Evolutionary conservation across 1,139 yeast genomes (phyloP).

Genomic region (Magnusiomyces ingens): DNA sequence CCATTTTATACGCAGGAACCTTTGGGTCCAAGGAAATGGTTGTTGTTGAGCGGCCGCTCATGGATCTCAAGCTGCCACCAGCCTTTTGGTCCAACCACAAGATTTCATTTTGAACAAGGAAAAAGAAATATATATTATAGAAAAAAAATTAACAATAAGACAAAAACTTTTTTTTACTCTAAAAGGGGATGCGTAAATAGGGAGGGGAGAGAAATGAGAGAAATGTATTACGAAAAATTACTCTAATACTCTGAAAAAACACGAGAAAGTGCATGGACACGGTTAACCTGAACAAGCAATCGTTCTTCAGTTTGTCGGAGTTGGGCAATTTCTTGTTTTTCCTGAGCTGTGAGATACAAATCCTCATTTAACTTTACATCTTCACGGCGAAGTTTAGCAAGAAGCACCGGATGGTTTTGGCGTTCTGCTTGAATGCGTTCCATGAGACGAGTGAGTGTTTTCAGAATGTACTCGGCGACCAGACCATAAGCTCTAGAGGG

Average conservation of each 20-base stretch:
- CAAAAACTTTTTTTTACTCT: not conserved
- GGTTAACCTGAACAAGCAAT: conserved; percentile 29
- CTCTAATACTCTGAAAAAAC: conserved; percentile 36
- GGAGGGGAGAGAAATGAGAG: not conserved
- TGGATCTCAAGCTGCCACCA: conserved; percentile 55
- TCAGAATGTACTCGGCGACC: conserved; percentile 50
- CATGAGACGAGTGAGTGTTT: conserved; percentile 62
- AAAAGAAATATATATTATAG: not conserved
- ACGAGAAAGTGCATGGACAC: conserved; percentile 34
- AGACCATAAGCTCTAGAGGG: conserved; percentile 45
- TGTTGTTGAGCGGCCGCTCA: conserved; percentile 71
- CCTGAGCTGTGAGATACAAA: conserved; percentile 66
- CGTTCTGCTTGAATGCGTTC: conserved; percentile 52
- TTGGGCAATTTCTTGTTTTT: conserved; percentile 59
- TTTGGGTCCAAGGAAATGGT: conserved; percentile 56
- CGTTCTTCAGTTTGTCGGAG: conserved; percentile 36
- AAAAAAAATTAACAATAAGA: not conserved
- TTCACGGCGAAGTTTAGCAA: conserved; percentile 77
- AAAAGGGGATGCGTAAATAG: not conserved
- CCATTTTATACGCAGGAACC: conserved; percentile 56
- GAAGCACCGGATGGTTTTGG: conserved; percentile 54
- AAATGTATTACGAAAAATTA: not conserved
- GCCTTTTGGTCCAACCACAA: conserved; percentile 69
- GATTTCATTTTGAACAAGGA: conserved; percentile 41
- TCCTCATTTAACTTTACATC: conserved; percentile 83